These are phyloP conservation scores for Boletus tomentosulus DNA, from an alignment of 768 basidiomycete species.

Conservation along the genomic window DNA sequence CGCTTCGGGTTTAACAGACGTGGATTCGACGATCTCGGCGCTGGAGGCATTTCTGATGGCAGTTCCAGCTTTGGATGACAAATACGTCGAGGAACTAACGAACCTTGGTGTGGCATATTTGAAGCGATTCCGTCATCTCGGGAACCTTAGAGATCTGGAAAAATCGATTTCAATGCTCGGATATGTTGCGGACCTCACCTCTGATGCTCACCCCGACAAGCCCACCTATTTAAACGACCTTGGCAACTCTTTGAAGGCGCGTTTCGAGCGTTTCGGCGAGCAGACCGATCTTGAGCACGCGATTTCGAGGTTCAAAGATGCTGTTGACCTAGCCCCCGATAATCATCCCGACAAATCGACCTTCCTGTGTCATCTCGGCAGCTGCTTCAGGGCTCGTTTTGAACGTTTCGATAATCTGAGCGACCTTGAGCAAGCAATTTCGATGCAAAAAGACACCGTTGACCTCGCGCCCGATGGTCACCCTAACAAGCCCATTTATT, in stretches of 20 bases:
- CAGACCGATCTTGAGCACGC: constrained; percentile 2
- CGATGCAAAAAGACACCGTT: neutral
- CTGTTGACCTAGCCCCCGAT: neutral
- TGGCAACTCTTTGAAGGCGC: neutral
- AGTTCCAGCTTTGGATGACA: neutral
- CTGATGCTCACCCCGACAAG: neutral
- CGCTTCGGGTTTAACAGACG: neutral
- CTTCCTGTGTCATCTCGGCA: neutral
- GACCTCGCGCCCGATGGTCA: neutral
- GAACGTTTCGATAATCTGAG: neutral
- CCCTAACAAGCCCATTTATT: neutral
- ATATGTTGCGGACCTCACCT: neutral
- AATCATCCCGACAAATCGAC: neutral
- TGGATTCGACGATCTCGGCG: neutral
- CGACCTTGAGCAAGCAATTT: constrained; percentile 3
- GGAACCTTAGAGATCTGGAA: constrained; percentile 2
- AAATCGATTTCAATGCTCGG: neutral
- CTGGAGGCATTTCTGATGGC: neutral
- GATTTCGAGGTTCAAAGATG: neutral
- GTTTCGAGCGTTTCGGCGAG: neutral
- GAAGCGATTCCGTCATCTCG: neutral
- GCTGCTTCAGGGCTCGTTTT: neutral
- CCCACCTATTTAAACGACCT: neutral
- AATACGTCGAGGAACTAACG: neutral
- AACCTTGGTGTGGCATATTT: neutral